Base-by-base conservation (phyloP, 768 basidiomycete genomes). In the Omphalotus guepiniiformis region DNA sequence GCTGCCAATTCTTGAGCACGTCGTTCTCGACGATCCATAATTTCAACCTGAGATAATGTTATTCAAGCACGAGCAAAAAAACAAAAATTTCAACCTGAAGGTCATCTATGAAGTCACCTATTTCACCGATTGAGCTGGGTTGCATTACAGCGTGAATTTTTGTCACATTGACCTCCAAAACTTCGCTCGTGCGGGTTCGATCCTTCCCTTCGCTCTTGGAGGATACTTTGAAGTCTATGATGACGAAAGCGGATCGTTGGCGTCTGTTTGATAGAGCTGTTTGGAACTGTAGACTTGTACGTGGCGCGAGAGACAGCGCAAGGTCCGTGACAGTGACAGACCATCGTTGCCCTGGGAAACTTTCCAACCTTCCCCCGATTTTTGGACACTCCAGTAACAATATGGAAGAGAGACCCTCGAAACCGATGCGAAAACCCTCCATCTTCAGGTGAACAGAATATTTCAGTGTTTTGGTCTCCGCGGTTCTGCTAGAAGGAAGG, bases 81-180 rank as follows among this genome's bases (percentile, higher is more conserved):
- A 15, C 21, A 26, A 46, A 26, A 38, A 26, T 51, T 39, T 37
- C 26, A 67, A 85, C 90, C 75, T 89, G 90, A 34, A 91, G 70
- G 55, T 91, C 76, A 59, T 95, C 92, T 32, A 92, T 64, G 53
- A 93, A 90, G 60, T 97, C 94, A 13, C 86, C 89, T 6, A 97
- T 70, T 60, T 95, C 89, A 18, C 86, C 85, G 42, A 97, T 84
- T 0, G 95, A 94, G 53, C 89, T 90, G 8, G 94, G 85, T 62
- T 93, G 93, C 86, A 96, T 85, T 27, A 95, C 88, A 1, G 94
- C 93, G 58, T 97, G 91, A 2, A 92, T 80, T 63, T 86, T 89
- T 6, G 78, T 80, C 19, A 94, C 65, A 1, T 69, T 63, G 25
- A 93, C 50, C 28, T 80, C 69, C 22, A 89, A 61, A 5, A 59